Conservation (phyloP, 2,329 filamentous ascomycete species). For the Exophiala sideris region DNA sequence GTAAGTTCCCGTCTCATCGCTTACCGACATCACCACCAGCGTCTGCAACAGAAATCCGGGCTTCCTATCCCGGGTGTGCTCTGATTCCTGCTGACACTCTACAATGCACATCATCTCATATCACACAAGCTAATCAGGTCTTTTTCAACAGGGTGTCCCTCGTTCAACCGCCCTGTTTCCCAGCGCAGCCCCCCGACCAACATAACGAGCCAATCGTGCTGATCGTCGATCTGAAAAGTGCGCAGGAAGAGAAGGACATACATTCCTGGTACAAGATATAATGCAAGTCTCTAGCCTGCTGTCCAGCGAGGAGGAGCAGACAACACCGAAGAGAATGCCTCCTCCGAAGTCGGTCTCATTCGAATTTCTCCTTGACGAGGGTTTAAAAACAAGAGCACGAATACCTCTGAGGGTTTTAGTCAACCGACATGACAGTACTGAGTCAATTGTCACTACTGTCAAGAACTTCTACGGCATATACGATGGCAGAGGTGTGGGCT, state of each 20-base stretch:
- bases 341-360: constrained; percentile 61
- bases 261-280: constrained; percentile 35
- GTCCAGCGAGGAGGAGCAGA: constrained; percentile 22
- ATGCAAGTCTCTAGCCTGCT: constrained; percentile 29
- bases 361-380: constrained; percentile 58
- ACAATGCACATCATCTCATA: too few species aligned
- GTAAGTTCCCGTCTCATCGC: constrained; percentile 32
- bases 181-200: too few species aligned
- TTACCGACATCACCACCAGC: constrained; percentile 19
- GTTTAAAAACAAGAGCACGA: constrained; percentile 56
- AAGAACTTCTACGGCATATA: constrained; percentile 99
- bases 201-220: constrained; percentile 1
- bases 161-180: too few species aligned
- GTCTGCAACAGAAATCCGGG: constrained; percentile 5
- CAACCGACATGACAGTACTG: constrained; percentile 90
- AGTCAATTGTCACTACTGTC: constrained; percentile 95
- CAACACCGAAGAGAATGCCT: constrained; percentile 33
- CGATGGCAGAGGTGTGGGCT: constrained; percentile 83
- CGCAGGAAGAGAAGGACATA: constrained; percentile 17
- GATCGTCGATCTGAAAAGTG: background rate
- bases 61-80: background rate
- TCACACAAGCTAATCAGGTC: background rate
- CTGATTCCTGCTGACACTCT: background rate
- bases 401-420: constrained; percentile 74
- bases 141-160: too few species aligned